Conservation (phyloP, 2,329 filamentous ascomycete genomes). For the Ophiostoma himal-ulmi region DNA sequence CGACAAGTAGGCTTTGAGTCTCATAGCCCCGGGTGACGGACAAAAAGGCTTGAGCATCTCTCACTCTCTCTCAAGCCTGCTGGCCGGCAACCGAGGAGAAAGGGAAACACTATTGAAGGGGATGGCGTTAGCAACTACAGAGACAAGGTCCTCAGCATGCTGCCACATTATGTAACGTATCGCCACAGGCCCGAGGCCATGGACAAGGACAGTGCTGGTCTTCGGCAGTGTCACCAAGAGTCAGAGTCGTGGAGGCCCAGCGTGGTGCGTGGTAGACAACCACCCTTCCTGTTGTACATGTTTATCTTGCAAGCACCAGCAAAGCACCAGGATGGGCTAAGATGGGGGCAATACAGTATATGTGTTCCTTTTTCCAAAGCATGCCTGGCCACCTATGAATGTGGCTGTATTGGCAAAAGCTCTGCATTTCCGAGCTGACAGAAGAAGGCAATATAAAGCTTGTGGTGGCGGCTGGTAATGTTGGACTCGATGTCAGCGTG, state of each 20-base stretch:
- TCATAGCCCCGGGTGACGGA: not conserved
- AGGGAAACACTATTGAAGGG: not conserved
- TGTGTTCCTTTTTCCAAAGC: too few species aligned
- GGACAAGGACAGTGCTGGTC: not conserved
- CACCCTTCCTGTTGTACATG: not conserved
- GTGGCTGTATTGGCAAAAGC: not conserved
- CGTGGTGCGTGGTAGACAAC: not conserved
- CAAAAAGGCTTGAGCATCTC: not conserved
- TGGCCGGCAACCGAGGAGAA: slow-evolving; percentile 2
- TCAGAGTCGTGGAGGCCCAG: not conserved
- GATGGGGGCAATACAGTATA: not conserved
- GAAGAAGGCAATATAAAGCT: not conserved
- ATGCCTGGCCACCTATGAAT: not conserved
- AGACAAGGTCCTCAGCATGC: not conserved
- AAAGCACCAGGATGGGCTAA: too few species aligned
- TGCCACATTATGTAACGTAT: not conserved
- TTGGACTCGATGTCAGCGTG: not conserved
- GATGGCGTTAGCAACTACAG: not conserved
- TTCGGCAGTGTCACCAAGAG: not conserved
- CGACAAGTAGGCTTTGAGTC: not conserved
- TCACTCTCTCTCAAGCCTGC: not conserved
- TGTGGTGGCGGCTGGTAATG: not conserved
- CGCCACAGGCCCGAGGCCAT: not conserved
- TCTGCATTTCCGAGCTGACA: not conserved
- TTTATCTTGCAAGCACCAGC: too few species aligned